These are phyloP conservation scores for Trametes maxima DNA, from an alignment of 768 basidiomycete species.

Conservation along the genomic window DNA sequence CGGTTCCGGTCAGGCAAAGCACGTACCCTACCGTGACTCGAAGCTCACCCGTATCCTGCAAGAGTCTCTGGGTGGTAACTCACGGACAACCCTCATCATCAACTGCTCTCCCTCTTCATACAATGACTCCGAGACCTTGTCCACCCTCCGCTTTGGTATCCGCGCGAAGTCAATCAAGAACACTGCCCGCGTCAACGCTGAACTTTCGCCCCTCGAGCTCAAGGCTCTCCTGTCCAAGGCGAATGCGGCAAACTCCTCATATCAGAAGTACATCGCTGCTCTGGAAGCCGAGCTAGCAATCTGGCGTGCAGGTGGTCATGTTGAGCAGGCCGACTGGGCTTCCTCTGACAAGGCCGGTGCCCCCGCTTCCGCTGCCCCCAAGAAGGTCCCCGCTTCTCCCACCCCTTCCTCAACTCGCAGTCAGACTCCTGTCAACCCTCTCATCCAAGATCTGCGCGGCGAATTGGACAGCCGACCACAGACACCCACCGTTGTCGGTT, in stretches of 20 bases:
- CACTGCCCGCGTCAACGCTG: constrained; percentile 96
- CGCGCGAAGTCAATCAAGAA: constrained; percentile 99
- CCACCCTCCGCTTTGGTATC: constrained; percentile 98
- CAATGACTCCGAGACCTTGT: constrained; percentile 95
- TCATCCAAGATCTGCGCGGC: constrained; percentile 66
- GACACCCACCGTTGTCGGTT: constrained; percentile 84
- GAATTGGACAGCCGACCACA: constrained; percentile 86
- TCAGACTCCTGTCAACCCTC: constrained; percentile 75
- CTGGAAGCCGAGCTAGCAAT: constrained; percentile 89
- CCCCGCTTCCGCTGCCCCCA: constrained; percentile 44
- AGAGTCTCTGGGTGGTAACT: constrained; percentile 97
- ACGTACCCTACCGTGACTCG: constrained; percentile 98
- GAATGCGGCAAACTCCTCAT: constrained; percentile 78
- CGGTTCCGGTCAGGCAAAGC: constrained; percentile 66
- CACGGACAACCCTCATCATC: constrained; percentile 96
- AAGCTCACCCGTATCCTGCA: constrained; percentile 98
- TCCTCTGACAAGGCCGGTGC: constrained; percentile 59
- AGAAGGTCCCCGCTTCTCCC: constrained; percentile 56
- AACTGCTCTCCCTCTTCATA: constrained; percentile 98
- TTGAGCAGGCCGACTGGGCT: constrained; percentile 85
- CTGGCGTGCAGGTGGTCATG: constrained; percentile 87
- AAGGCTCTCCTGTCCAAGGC: constrained; percentile 91
- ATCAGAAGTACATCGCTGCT: constrained; percentile 84
- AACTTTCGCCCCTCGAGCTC: constrained; percentile 94
- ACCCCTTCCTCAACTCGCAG: constrained; percentile 67